Percentiles rank a stretch among this genome's conserved stretches.
These are phyloP conservation scores for Picea abies DNA, from an alignment of 83 land plant genomes.

Conservation along the genomic window DNA sequence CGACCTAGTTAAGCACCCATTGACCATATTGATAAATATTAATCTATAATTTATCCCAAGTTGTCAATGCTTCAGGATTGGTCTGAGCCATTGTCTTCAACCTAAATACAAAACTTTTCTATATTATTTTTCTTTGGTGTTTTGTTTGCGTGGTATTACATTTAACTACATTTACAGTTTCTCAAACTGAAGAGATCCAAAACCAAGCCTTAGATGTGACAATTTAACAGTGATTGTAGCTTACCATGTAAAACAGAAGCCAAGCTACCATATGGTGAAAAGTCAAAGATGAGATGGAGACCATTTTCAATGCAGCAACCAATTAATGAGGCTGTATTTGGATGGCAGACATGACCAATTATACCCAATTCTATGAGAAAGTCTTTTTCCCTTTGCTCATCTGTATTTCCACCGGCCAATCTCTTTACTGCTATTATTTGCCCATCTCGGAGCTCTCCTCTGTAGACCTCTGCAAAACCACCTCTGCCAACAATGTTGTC, in stretches of 20 bases:
- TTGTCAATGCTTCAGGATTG: too few species aligned
- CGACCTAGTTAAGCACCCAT: too few species aligned
- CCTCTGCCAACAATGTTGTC: constrained; percentile 88
- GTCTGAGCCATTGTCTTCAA: too few species aligned
- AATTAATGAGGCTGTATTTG: constrained; percentile 69
- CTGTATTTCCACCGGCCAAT: constrained; percentile 51
- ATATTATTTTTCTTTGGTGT: too few species aligned
- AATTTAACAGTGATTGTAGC: constrained; percentile 1
- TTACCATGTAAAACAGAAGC: constrained; percentile 77
- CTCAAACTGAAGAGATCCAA: background rate
- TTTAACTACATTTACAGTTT: background rate
- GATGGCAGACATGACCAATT: constrained; percentile 78
- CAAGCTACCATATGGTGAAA: constrained; percentile 74
- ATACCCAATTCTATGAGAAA: constrained; percentile 86
- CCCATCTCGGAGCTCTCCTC: constrained; percentile 59
- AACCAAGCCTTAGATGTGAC: background rate
- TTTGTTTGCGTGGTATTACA: too few species aligned
- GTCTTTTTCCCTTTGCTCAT: constrained; percentile 62
- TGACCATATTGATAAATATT: too few species aligned
- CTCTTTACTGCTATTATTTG: constrained; percentile 81
- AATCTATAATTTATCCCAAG: too few species aligned
- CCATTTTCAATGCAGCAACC: constrained; percentile 91
- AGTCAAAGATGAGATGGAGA: constrained; percentile 72
- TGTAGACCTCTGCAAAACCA: constrained; percentile 84
- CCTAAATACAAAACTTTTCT: too few species aligned